Evolutionary conservation across 108 stramenopile genomes (phyloP).

Genomic region (Discostella pseudostelligera): DNA sequence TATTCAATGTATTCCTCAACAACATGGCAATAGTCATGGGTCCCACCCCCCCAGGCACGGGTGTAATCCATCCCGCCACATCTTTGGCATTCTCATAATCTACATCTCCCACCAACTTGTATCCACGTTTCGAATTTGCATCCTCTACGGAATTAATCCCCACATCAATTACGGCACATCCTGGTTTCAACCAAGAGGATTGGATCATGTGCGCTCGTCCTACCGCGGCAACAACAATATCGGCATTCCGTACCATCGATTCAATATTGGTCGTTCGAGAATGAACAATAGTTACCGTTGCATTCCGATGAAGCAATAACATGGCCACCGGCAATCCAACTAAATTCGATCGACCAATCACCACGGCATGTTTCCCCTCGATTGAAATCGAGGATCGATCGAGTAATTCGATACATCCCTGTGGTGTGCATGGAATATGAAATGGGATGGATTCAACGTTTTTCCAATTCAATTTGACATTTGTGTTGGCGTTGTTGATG

Average conservation of each 20-base stretch:
- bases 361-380: slow-evolving; percentile 92
- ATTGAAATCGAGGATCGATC: slow-evolving; percentile 81
- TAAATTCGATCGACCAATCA: slow-evolving; percentile 89
- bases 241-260: slow-evolving; percentile 73
- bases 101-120: slow-evolving; percentile 95
- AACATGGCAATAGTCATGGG: slow-evolving; percentile 99
- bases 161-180: slow-evolving; percentile 97
- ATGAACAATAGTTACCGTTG: slow-evolving; percentile 96
- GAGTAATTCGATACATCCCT: slow-evolving; percentile 95
- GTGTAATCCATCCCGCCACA: slow-evolving; percentile 89
- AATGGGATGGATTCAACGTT: slow-evolving; percentile 61
- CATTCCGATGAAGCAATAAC: slow-evolving; percentile 85
- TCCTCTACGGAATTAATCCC: slow-evolving; percentile 94
- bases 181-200: slow-evolving; percentile 91
- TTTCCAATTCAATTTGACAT: slow-evolving; percentile 57
- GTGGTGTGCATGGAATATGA: slow-evolving; percentile 83
- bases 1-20: slow-evolving; percentile 89
- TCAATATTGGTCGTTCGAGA: slow-evolving; percentile 79
- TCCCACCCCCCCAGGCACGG: slow-evolving; percentile 99
- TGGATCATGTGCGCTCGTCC: slow-evolving; percentile 88
- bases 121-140: slow-evolving; percentile 69
- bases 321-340: slow-evolving; percentile 94
- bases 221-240: slow-evolving; percentile 96
- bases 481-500: background rate
- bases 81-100: slow-evolving; percentile 72